Percentiles rank a stretch among this genome's conserved stretches.
phyloP scores from a whole-genome alignment of 441 rosid species.

The Adansonia grandidieri region DNA sequence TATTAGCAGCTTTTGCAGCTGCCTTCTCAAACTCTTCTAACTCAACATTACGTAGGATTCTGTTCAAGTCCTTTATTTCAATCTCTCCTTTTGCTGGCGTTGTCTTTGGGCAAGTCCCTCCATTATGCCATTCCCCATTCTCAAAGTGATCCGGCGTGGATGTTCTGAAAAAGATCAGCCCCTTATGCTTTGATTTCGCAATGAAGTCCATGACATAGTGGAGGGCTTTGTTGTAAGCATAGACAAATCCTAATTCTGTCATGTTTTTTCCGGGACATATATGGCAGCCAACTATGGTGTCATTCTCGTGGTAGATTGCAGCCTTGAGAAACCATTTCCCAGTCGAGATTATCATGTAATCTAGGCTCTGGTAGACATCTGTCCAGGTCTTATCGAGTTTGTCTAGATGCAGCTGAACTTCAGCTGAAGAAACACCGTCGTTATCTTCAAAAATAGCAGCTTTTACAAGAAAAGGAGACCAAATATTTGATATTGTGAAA shows the following conservation, averaged over 20 bases:
- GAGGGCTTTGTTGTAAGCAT: conserved; percentile 70
- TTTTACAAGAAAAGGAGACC: conserved; percentile 90
- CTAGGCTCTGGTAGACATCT: conserved; percentile 50
- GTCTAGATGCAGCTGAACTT: conserved; percentile 77
- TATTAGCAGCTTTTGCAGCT: conserved; percentile 44
- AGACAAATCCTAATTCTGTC: conserved; percentile 71
- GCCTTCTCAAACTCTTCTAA: conserved; percentile 59
- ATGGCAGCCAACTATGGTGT: conserved; percentile 72
- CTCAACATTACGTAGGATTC: conserved; percentile 62
- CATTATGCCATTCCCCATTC: conserved; percentile 91
- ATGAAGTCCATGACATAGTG: conserved; percentile 59
- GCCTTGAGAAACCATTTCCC: conserved; percentile 96
- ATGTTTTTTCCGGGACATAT: conserved; percentile 63
- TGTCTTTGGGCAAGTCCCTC: conserved; percentile 68
- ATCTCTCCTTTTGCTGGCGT: conserved; percentile 71
- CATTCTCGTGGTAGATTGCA: conserved; percentile 80
- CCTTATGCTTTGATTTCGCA: conserved; percentile 55
- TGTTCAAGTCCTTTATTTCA: conserved; percentile 58
- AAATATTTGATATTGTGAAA: conserved; percentile 69
- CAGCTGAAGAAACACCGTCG: conserved; percentile 80
- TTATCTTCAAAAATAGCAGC: conserved; percentile 86
- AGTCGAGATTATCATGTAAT: conserved; percentile 73
- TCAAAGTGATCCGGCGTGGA: conserved; percentile 94
- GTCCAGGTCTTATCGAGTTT: conserved; percentile 81
- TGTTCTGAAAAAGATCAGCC: conserved; percentile 65